Evolutionary conservation across 345 rosid genomes (phyloP).

Genomic region (Eucalyptus victrix): DNA sequence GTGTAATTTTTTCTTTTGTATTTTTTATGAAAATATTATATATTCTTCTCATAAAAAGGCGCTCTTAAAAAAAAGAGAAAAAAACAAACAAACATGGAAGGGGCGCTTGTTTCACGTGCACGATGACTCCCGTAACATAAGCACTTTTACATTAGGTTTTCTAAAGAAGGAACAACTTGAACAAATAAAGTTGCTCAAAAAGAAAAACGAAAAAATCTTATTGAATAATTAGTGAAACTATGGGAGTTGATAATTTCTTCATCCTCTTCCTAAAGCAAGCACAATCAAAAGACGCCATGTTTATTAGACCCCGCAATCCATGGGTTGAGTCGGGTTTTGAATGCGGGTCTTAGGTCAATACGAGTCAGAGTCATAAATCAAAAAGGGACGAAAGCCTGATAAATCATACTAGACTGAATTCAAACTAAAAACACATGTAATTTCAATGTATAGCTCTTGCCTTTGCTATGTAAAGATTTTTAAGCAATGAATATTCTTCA

Average conservation of each 20-base stretch:
- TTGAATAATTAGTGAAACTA: background rate
- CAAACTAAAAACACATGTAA: background rate
- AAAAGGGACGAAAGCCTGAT: background rate
- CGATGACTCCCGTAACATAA: background rate
- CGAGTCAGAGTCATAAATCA: background rate
- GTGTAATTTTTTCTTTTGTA: background rate
- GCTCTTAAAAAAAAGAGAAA: background rate
- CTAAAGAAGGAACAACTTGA: background rate
- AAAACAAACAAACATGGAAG: background rate
- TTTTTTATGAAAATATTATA: background rate
- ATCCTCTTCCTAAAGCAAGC: background rate
- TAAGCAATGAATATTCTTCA: background rate
- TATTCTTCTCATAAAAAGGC: background rate
- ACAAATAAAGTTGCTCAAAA: background rate
- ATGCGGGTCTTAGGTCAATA: background rate
- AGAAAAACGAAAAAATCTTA: background rate
- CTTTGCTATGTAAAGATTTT: background rate
- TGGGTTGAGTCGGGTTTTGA: background rate
- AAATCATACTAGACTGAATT: too few relatives aligned
- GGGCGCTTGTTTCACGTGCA: background rate
- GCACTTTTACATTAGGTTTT: background rate
- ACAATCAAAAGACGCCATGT: background rate
- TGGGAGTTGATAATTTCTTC: background rate
- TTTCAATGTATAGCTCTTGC: background rate
- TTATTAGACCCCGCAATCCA: background rate